Conservation (phyloP, 768 basidiomycete species). For the Suillus bovinus region DNA sequence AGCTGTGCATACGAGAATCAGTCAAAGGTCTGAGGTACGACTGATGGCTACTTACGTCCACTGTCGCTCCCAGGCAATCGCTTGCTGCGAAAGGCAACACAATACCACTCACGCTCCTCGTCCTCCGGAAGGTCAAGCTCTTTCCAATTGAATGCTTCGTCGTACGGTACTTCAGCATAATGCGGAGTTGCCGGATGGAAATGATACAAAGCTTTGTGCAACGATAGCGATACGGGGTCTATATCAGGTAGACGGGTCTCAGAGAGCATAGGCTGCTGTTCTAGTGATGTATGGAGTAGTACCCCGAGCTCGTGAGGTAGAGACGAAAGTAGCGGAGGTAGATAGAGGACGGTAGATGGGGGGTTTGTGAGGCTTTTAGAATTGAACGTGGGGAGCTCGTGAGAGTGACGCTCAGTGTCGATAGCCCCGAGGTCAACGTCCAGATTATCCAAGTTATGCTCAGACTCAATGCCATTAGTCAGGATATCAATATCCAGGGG, state of each 20-base stretch:
- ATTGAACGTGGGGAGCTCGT: constrained; percentile 54
- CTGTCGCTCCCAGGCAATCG: constrained; percentile 72
- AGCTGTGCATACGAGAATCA: constrained; percentile 39
- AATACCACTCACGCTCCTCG: constrained; percentile 88
- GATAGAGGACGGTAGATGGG: constrained; percentile 63
- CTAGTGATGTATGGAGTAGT: constrained; percentile 20
- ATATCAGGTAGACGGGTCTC: constrained; percentile 81
- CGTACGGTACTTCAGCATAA: constrained; percentile 69
- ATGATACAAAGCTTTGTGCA: constrained; percentile 83
- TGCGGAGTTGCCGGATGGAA: constrained; percentile 61
- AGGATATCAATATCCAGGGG: not conserved
- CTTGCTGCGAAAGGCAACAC: constrained; percentile 85
- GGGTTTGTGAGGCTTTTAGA: constrained; percentile 36
- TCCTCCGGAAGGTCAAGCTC: constrained; percentile 65
- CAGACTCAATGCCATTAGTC: constrained; percentile 3
- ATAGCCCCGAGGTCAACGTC: not conserved
- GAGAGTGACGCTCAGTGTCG: constrained; percentile 45
- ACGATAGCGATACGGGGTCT: constrained; percentile 77
- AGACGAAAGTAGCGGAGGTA: constrained; percentile 83
- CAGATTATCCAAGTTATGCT: not conserved
- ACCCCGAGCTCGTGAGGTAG: constrained; percentile 49
- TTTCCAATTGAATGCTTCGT: constrained; percentile 86
- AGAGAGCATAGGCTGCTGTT: constrained; percentile 54
- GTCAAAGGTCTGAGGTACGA: not conserved
- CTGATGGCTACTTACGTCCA: constrained; percentile 45